Evolutionary conservation across 2,329 filamentous ascomycete genomes (phyloP).

Genomic region (Rosellinia necatrix): DNA sequence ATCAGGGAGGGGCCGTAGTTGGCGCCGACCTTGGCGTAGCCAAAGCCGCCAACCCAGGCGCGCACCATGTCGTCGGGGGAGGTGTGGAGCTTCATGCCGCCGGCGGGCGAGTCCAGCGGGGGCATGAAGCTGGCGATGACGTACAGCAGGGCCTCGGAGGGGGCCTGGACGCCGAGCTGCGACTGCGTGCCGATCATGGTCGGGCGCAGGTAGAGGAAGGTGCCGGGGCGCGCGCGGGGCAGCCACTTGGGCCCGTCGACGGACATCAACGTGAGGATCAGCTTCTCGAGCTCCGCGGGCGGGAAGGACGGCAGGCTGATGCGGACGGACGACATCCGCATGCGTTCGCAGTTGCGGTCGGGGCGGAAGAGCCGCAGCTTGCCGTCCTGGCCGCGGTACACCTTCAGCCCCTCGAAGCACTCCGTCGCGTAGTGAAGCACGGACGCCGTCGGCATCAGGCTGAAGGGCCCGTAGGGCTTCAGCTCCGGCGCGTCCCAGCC

Average conservation of each 20-base stretch:
- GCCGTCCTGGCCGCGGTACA: conserved; percentile 72
- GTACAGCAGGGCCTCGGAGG: conserved; percentile 85
- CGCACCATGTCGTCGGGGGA: conserved; percentile 81
- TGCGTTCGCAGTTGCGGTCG: conserved; percentile 63
- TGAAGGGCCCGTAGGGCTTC: conserved; percentile 67
- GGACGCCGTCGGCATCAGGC: conserved; percentile 70
- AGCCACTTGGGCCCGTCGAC: conserved; percentile 81
- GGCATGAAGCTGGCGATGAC: conserved; percentile 73
- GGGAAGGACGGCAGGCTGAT: conserved; percentile 70
- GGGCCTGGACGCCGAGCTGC: conserved; percentile 79
- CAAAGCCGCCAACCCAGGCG: conserved; percentile 92
- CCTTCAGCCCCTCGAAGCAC: conserved; percentile 75
- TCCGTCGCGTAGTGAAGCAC: conserved; percentile 77
- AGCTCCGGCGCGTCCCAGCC: conserved; percentile 71
- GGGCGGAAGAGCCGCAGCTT: conserved; percentile 71
- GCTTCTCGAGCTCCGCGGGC: conserved; percentile 64
- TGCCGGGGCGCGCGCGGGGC: conserved; percentile 67
- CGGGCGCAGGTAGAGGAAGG: conserved; percentile 83
- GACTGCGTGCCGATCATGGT: conserved; percentile 83
- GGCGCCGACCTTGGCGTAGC: conserved; percentile 88
- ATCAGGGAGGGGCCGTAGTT: conserved; percentile 88
- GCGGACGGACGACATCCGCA: conserved; percentile 52
- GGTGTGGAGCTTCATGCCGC: conserved; percentile 76
- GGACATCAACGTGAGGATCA: conserved; percentile 69
- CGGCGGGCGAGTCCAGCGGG: conserved; percentile 53